Evolutionary conservation across 441 rosid species (phyloP).

Genomic region (Croton setiger): DNA sequence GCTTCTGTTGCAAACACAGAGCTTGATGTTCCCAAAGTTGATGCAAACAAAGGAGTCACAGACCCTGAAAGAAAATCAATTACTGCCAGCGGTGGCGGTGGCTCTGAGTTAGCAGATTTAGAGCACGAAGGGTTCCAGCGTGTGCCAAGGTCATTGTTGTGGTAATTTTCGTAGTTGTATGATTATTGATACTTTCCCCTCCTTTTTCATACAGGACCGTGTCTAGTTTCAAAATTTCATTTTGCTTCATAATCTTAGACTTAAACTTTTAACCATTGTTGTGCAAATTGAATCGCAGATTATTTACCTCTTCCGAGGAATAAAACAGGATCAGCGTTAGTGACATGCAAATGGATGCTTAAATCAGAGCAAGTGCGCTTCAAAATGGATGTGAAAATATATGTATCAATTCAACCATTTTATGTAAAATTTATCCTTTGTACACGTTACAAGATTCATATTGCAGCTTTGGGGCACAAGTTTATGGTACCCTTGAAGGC

Average conservation of each 20-base stretch:
- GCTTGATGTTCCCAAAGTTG: conserved; percentile 32
- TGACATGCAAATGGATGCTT: background rate
- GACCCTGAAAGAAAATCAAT: conserved; percentile 40
- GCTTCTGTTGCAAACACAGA: conserved; percentile 40
- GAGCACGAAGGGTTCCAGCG: conserved; percentile 29
- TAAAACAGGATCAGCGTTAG: background rate
- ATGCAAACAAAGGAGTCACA: conserved; percentile 30
- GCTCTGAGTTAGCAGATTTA: conserved; percentile 43
- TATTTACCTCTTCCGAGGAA: background rate
- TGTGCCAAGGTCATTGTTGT: conserved; percentile 53
- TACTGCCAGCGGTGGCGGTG: conserved; percentile 55
- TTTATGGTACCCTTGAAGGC: background rate
- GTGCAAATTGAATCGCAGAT: conserved; percentile 23
- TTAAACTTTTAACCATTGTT: background rate
- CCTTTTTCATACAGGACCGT: background rate
- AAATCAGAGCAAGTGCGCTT: background rate
- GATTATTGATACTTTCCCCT: no score
- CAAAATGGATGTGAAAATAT: background rate
- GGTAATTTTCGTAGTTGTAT: conserved; percentile 32
- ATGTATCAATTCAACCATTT: background rate
- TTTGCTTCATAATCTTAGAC: background rate
- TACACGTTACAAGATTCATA: background rate
- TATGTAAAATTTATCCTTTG: background rate
- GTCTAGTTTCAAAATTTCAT: background rate
- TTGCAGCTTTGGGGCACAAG: background rate